Percentiles rank a stretch among this genome's conserved stretches.
Evolutionary conservation across 805 yeast species (phyloP).

Genomic region (Saturnispora mendoncae): DNA sequence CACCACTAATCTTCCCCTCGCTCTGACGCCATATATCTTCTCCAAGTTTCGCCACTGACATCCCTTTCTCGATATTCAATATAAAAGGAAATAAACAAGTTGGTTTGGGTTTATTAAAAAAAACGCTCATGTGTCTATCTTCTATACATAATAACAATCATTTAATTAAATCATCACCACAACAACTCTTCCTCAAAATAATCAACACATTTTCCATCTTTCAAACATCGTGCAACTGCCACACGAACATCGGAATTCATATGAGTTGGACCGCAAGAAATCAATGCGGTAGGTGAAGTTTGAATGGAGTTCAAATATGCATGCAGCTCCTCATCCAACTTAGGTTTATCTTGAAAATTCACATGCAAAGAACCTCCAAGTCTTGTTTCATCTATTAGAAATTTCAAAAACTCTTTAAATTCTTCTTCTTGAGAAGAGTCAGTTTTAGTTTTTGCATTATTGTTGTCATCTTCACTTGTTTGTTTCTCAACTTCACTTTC

Average conservation of each 20-base stretch:
- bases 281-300: constrained; percentile 23
- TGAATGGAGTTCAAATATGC: constrained; percentile 13
- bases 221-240: constrained; percentile 26
- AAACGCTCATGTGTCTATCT: background rate
- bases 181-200: constrained; percentile 32
- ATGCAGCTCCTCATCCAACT: constrained; percentile 18
- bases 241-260: constrained; percentile 29
- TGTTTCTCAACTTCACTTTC: background rate
- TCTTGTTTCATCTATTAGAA: constrained; percentile 12
- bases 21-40: constrained; percentile 89
- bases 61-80: background rate
- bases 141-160: background rate
- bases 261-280: constrained; percentile 31
- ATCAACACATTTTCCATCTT: constrained; percentile 24
- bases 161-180: constrained; percentile 21
- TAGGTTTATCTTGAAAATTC: constrained; percentile 22
- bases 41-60: constrained; percentile 35
- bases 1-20: constrained; percentile 86
- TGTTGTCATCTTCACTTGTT: background rate
- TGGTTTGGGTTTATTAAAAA: no score
- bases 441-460: background rate
- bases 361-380: constrained; percentile 16
- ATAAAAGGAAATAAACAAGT: background rate
- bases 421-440: background rate
- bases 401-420: background rate